Conservation (phyloP, 2,329 filamentous ascomycete genomes). For the Ophiocordyceps sinensis region DNA sequence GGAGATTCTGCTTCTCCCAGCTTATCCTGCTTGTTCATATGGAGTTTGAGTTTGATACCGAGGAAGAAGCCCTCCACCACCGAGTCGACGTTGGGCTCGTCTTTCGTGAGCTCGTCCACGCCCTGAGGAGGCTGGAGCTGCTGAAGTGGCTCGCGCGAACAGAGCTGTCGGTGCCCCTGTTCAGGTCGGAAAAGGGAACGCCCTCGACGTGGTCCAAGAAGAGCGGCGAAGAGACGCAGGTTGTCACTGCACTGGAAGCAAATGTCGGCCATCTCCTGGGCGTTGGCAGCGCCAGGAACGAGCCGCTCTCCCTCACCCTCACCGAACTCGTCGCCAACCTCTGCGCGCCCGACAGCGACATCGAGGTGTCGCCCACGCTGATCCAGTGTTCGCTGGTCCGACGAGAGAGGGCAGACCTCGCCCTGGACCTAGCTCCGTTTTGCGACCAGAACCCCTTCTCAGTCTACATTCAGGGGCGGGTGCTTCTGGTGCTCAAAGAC, state of each 20-base stretch:
- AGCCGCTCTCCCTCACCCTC: slow-evolving; percentile 42
- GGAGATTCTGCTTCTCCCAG: slow-evolving; percentile 66
- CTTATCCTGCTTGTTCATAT: slow-evolving; percentile 75
- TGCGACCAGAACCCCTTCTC: slow-evolving; percentile 44
- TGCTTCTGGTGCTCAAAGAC: slow-evolving; percentile 61
- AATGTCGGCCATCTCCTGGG: slow-evolving; percentile 50
- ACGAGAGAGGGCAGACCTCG: slow-evolving; percentile 43
- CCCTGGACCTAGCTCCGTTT: slow-evolving; percentile 41
- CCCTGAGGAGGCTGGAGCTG: slow-evolving; percentile 62
- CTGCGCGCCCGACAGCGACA: slow-evolving; percentile 49
- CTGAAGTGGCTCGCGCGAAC: slow-evolving; percentile 52
- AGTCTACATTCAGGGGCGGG: slow-evolving; percentile 74
- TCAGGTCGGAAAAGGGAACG: slow-evolving; percentile 20
- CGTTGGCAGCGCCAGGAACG: slow-evolving; percentile 33
- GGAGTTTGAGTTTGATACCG: slow-evolving; percentile 65
- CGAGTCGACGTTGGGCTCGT: slow-evolving; percentile 53
- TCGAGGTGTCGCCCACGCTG: slow-evolving; percentile 45
- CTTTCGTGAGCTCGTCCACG: slow-evolving; percentile 54
- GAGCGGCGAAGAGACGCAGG: slow-evolving; percentile 28
- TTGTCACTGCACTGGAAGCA: slow-evolving; percentile 44
- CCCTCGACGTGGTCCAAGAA: slow-evolving; percentile 22
- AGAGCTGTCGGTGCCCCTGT: slow-evolving; percentile 35
- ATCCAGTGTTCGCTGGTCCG: slow-evolving; percentile 50
- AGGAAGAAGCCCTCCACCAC: slow-evolving; percentile 48
- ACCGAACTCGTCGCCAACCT: slow-evolving; percentile 53